Evolutionary conservation across 768 basidiomycete genomes (phyloP).

Genomic region (Termitomyces eurrhizus): DNA sequence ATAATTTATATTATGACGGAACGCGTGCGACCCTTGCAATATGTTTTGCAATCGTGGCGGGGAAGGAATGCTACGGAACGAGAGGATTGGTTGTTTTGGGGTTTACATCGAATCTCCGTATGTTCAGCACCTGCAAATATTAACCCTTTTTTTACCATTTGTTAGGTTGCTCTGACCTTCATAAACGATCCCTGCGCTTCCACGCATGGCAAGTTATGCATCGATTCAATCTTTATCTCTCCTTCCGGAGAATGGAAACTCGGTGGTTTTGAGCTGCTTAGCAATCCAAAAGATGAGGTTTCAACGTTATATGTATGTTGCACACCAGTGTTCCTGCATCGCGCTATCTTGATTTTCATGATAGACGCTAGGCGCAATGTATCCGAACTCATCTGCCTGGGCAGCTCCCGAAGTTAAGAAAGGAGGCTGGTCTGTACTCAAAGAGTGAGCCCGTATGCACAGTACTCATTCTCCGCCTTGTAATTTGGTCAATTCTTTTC

Average conservation of each 20-base stretch:
- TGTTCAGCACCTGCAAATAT: constrained; percentile 24
- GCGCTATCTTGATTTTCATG: constrained; percentile 10
- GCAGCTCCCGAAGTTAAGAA: constrained; percentile 88
- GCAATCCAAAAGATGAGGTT: constrained; percentile 74
- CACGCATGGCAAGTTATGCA: constrained; percentile 76
- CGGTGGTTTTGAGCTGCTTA: constrained; percentile 90
- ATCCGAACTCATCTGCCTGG: constrained; percentile 57
- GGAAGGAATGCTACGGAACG: constrained; percentile 57
- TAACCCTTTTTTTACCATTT: constrained; percentile 6
- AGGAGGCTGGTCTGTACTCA: constrained; percentile 75
- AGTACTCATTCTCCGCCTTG: neutral
- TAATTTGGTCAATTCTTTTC: constrained; percentile 3
- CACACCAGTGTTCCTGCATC: constrained; percentile 7
- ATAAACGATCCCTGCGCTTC: constrained; percentile 80
- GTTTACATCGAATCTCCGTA: constrained; percentile 85
- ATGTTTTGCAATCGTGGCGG: constrained; percentile 58
- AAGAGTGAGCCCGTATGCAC: constrained; percentile 76
- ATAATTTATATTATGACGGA: constrained; percentile 93
- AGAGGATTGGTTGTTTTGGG: constrained; percentile 94
- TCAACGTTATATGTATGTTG: constrained; percentile 76
- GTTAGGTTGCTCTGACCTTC: constrained; percentile 84
- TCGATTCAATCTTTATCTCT: constrained; percentile 84
- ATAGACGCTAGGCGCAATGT: constrained; percentile 63
- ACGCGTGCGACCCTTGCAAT: constrained; percentile 73
- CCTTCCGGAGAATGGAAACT: constrained; percentile 96